Evolutionary conservation across 2,329 filamentous ascomycete genomes (phyloP).

Genomic region (Boeremia exigua): DNA sequence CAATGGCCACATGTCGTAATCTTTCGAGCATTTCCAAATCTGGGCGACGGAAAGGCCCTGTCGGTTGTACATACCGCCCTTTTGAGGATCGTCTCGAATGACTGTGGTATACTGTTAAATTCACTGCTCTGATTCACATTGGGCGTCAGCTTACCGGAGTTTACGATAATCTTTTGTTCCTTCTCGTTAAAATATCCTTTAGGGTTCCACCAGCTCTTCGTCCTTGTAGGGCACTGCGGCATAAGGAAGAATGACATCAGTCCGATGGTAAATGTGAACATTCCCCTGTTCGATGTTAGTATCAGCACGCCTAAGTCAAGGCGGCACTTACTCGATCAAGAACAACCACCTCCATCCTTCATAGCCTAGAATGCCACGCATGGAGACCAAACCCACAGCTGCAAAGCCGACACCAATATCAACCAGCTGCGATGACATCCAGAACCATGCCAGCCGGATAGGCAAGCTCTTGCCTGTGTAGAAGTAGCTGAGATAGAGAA

Average conservation of each 20-base stretch:
- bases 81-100: constrained; percentile 60
- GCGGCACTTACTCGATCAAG: constrained; percentile 52
- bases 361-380: constrained; percentile 48
- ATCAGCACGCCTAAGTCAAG: too few species aligned
- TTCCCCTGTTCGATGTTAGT: not conserved
- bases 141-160: constrained; percentile 33
- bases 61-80: constrained; percentile 64
- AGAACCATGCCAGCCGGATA: constrained; percentile 51
- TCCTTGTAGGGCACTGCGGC: constrained; percentile 62
- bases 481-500: constrained; percentile 65
- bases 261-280: constrained; percentile 25
- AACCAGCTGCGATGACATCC: constrained; percentile 41
- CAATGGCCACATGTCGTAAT: constrained; percentile 34
- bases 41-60: constrained; percentile 50
- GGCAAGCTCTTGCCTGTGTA: constrained; percentile 49
- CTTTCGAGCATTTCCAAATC: constrained; percentile 26
- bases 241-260: constrained; percentile 34
- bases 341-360: constrained; percentile 51
- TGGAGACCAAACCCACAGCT: constrained; percentile 45
- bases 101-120: constrained; percentile 43
- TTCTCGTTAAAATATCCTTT: constrained; percentile 67
- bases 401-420: constrained; percentile 37
- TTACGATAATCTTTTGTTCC: constrained; percentile 71
- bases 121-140: not conserved
- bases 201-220: constrained; percentile 39